Evolutionary conservation across 2,329 filamentous ascomycete species (phyloP).

Genomic region (Cercospora citrullina): DNA sequence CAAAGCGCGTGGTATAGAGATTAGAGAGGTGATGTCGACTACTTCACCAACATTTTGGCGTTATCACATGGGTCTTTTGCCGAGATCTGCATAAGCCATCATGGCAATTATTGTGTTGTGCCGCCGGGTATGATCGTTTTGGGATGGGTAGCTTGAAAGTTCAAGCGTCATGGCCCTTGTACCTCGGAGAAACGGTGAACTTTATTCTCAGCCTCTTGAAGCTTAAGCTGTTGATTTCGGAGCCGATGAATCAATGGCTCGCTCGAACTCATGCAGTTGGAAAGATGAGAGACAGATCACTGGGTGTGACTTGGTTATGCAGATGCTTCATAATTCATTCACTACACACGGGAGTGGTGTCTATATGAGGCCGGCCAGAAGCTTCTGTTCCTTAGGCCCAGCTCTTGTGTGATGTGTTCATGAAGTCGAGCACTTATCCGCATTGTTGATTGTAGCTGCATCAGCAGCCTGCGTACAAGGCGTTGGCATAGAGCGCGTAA

Average conservation of each 20-base stretch:
- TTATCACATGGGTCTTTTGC: conserved; percentile 1
- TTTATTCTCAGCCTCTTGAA: not conserved
- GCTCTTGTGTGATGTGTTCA: not conserved
- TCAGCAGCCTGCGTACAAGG: conserved; percentile 12
- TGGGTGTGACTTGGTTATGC: not conserved
- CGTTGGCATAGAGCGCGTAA: conserved; percentile 53
- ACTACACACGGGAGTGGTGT: not conserved
- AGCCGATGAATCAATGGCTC: not conserved
- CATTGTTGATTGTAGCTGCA: not conserved
- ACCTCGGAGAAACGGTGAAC: not conserved
- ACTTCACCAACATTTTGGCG: not conserved
- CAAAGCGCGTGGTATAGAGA: not conserved
- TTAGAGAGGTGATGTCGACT: not conserved
- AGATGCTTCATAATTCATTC: not conserved
- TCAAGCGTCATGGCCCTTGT: conserved; percentile 4
- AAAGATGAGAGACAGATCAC: not conserved
- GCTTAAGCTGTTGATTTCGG: conserved; percentile 3
- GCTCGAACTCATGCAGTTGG: not conserved
- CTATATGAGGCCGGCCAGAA: not conserved
- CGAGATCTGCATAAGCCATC: not conserved
- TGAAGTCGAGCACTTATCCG: not conserved
- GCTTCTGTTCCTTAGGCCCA: not conserved
- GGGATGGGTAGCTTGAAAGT: not conserved
- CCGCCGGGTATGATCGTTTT: conserved; percentile 8
- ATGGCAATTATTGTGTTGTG: conserved; percentile 8